These are phyloP conservation scores for Phaffomyces thermotolerans DNA, from an alignment of 805 yeast species.

Conservation along the genomic window DNA sequence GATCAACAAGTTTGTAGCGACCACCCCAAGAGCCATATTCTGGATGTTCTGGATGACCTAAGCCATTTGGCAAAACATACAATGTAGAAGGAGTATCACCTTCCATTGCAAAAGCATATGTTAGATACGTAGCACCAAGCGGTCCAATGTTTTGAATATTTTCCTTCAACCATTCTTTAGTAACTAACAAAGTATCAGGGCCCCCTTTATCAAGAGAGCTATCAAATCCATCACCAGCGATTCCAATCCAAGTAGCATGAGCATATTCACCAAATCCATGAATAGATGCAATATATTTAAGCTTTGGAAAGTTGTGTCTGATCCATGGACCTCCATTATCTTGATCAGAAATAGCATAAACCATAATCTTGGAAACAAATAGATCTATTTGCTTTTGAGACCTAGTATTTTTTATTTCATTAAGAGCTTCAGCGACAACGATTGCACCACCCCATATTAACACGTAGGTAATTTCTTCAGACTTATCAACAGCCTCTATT, in stretches of 20 bases:
- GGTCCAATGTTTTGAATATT: constrained; percentile 22
- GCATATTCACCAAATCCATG: constrained; percentile 26
- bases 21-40: constrained; percentile 32
- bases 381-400: constrained; percentile 8
- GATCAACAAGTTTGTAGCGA: constrained; percentile 21
- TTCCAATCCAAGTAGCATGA: constrained; percentile 26
- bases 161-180: constrained; percentile 22
- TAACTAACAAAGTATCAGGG: constrained; percentile 20
- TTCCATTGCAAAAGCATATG: constrained; percentile 23
- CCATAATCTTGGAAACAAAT: constrained; percentile 17
- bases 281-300: constrained; percentile 23
- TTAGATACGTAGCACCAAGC: constrained; percentile 24
- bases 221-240: constrained; percentile 22
- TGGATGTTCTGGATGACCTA: constrained; percentile 24
- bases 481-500: constrained; percentile 20
- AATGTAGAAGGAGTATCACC: constrained; percentile 28
- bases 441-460: constrained; percentile 28
- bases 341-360: constrained; percentile 28
- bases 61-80: constrained; percentile 25
- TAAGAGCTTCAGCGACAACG: constrained; percentile 27
- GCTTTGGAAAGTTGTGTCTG: constrained; percentile 21
- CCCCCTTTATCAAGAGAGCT: constrained; percentile 23
- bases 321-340: constrained; percentile 29
- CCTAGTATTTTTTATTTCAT: constrained; percentile 17
- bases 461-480: constrained; percentile 17